Evolutionary conservation across 169 alveolate genomes (phyloP).

Genomic region (Eimeria necatrix): DNA sequence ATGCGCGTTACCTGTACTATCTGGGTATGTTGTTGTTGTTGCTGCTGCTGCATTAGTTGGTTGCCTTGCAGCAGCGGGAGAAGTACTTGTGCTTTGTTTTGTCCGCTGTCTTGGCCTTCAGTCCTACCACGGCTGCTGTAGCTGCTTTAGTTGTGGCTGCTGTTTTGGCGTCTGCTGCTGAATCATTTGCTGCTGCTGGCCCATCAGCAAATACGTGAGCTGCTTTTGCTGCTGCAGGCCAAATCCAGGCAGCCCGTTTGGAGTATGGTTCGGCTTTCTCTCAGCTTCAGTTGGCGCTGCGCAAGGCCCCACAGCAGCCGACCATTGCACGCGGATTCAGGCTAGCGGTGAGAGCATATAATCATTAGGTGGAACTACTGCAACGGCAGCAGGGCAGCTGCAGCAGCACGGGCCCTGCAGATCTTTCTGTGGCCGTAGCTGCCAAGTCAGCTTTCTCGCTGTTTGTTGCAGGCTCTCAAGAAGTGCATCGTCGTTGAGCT

Average conservation of each 20-base stretch:
- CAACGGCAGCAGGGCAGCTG: conserved; percentile 22
- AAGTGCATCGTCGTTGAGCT: conserved; percentile 95
- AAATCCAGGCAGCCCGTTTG: conserved; percentile 95
- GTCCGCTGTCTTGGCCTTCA: not conserved
- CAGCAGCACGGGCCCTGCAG: not conserved
- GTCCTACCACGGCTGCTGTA: not conserved
- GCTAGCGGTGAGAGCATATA: conserved; percentile 83
- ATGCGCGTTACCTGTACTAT: conserved; percentile 96
- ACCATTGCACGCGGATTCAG: conserved; percentile 94
- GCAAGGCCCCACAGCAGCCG: conserved; percentile 96
- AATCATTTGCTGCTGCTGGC: not conserved
- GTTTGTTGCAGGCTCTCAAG: conserved; percentile 89
- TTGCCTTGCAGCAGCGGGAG: not conserved
- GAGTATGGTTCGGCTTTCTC: conserved; percentile 96
- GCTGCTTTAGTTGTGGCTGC: not conserved
- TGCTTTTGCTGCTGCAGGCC: conserved; percentile 81
- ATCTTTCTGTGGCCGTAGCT: not conserved
- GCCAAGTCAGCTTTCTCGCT: not conserved
- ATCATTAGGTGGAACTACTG: not conserved
- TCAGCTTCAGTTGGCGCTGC: conserved; percentile 91
- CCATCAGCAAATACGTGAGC: not conserved
- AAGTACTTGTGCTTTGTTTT: not conserved
- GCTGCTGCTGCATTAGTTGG: conserved; percentile 30
- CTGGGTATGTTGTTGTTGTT: conserved; percentile 87
- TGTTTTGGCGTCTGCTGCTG: not conserved